Evolutionary conservation across 2,329 filamentous ascomycete species (phyloP).

Genomic region (Thielaviopsis ethacetica): DNA sequence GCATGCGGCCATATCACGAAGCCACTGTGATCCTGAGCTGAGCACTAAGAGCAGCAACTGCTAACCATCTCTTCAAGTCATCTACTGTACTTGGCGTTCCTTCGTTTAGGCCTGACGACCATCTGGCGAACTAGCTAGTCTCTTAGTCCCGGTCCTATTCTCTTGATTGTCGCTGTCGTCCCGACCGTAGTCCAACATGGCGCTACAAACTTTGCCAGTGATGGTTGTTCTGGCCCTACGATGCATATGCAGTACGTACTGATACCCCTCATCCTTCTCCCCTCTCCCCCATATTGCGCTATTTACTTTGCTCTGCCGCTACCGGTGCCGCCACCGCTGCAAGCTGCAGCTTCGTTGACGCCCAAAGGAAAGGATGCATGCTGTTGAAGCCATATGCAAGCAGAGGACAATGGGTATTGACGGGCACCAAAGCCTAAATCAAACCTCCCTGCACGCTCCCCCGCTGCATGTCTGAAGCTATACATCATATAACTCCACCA

Average conservation of each 20-base stretch:
- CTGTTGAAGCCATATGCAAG: background rate
- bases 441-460: background rate
- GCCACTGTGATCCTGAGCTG: background rate
- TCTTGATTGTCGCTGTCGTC: too few species aligned
- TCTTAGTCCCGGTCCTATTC: too few species aligned
- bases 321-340: background rate
- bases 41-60: background rate
- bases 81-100: background rate
- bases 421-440: background rate
- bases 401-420: too few species aligned
- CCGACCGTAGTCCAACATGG: too few species aligned
- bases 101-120: background rate
- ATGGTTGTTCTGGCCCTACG: too few species aligned
- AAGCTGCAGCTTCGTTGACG: background rate
- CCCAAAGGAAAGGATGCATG: background rate
- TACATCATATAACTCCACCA: background rate
- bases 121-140: too few species aligned
- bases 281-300: background rate
- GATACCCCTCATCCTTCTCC: background rate
- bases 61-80: too few species aligned
- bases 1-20: background rate
- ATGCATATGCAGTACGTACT: background rate
- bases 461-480: background rate
- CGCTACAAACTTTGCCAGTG: too few species aligned
- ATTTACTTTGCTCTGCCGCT: background rate